Conservation (phyloP, 2,329 filamentous ascomycete species). For the Penicillium sp. region DNA sequence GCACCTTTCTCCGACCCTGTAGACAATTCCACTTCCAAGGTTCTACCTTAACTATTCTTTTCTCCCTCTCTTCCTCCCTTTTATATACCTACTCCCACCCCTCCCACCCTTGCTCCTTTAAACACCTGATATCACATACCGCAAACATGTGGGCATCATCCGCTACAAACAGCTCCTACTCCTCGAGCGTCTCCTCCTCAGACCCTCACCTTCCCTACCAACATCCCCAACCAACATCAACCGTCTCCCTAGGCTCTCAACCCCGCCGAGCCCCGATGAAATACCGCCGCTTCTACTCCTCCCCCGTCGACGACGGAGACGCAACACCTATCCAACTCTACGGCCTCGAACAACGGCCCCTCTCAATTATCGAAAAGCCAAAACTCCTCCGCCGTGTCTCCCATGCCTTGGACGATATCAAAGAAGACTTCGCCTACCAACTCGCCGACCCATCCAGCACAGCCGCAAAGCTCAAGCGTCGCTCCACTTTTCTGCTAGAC, state of each 20-base stretch:
- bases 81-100: not conserved
- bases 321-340: conserved; percentile 35
- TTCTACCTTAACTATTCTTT: not conserved
- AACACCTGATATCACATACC: not conserved
- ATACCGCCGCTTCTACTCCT: conserved; percentile 36
- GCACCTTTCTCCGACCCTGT: not conserved
- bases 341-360: conserved; percentile 35
- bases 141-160: conserved; percentile 28
- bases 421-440: conserved; percentile 32
- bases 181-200: conserved; percentile 29
- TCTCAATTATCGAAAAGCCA: conserved; percentile 31
- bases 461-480: conserved; percentile 29
- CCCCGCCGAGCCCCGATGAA: conserved; percentile 22
- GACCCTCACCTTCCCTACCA: conserved; percentile 28
- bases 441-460: conserved; percentile 23
- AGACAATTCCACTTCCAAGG: not conserved
- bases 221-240: conserved; percentile 27
- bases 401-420: conserved; percentile 38
- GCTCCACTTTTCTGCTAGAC: conserved; percentile 27
- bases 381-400: conserved; percentile 34
- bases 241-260: conserved; percentile 23
- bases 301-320: conserved; percentile 31
- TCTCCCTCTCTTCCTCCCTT: not conserved
- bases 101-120: not conserved
- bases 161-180: conserved; percentile 28